Percentiles rank a stretch among this genome's conserved stretches.
Conservation (phyloP, 257 asterid species). For the Plectranthus barbatus region DNA sequence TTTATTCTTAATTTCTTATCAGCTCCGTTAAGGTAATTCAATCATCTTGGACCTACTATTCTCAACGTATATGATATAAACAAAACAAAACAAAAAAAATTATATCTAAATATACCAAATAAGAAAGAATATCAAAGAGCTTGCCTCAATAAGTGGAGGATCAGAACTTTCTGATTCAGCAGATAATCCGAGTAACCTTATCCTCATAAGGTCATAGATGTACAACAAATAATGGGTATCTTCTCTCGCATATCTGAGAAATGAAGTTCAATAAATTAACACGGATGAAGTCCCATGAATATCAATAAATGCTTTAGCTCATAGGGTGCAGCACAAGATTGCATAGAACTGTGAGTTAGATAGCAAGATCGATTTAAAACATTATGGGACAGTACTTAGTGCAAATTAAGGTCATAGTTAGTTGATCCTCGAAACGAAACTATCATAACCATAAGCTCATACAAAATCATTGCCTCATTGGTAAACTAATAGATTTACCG, state of each 20-base stretch:
- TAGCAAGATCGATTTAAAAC: neutral
- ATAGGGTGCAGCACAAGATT: neutral
- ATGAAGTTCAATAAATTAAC: constrained; percentile 9
- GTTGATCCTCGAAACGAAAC: no score
- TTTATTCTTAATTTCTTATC: no score
- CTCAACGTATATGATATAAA: neutral
- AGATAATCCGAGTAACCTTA: constrained; percentile 35
- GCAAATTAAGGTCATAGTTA: no score
- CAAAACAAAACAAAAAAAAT: neutral
- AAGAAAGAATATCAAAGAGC: constrained; percentile 14
- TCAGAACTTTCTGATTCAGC: constrained; percentile 54
- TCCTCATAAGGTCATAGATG: constrained; percentile 80
- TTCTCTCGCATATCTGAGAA: constrained; percentile 86
- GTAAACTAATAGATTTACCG: neutral
- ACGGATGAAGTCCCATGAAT: neutral
- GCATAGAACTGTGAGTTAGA: neutral
- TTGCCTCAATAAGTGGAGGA: constrained; percentile 74
- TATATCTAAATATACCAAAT: neutral
- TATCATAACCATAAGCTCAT: neutral
- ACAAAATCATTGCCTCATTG: neutral
- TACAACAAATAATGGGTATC: constrained; percentile 91
- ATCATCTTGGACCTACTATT: constrained; percentile 1
- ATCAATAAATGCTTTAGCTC: neutral
- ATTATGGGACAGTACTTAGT: neutral
- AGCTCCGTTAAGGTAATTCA: neutral